These are phyloP conservation scores for Ilex aquifolium DNA, from an alignment of 257 asterid genomes.

Conservation along the genomic window DNA sequence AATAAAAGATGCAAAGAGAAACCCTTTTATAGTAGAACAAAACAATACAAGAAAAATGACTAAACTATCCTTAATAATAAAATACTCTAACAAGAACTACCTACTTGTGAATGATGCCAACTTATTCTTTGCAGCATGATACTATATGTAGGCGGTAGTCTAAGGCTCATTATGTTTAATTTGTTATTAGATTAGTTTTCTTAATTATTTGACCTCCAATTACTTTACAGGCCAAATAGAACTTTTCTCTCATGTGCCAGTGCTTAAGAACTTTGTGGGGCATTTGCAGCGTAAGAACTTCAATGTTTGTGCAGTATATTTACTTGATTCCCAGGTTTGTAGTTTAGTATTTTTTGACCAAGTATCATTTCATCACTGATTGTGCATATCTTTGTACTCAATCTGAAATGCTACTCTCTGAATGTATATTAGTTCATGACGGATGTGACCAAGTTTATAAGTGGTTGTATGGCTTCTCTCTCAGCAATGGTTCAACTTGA, in stretches of 20 bases:
- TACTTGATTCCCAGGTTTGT: conserved; percentile 94
- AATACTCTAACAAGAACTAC: too few relatives aligned
- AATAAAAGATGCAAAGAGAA: too few relatives aligned
- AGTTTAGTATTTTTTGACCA: not conserved
- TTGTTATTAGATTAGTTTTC: not conserved
- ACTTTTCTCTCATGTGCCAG: conserved; percentile 93
- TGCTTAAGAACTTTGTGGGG: conserved; percentile 85
- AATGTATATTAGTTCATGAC: conserved; percentile 61
- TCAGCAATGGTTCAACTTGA: conserved; percentile 98
- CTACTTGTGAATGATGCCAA: too few relatives aligned
- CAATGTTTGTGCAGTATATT: conserved; percentile 83
- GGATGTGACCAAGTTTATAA: conserved; percentile 95
- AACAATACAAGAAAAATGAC: too few relatives aligned
- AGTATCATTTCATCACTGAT: not conserved
- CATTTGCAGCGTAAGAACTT: conserved; percentile 75
- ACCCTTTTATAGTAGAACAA: too few relatives aligned
- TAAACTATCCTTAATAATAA: too few relatives aligned
- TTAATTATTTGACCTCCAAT: conserved; percentile 13
- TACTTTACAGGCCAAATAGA: conserved; percentile 77
- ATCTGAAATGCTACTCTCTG: conserved; percentile 10
- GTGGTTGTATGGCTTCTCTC: conserved; percentile 98
- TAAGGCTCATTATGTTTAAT: too few relatives aligned
- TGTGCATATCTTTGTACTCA: conserved; percentile 5
- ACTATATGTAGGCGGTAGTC: too few relatives aligned
- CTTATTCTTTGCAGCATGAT: too few relatives aligned